These are phyloP conservation scores for Aquilaria sinensis DNA, from an alignment of 345 rosid genomes.

Conservation along the genomic window DNA sequence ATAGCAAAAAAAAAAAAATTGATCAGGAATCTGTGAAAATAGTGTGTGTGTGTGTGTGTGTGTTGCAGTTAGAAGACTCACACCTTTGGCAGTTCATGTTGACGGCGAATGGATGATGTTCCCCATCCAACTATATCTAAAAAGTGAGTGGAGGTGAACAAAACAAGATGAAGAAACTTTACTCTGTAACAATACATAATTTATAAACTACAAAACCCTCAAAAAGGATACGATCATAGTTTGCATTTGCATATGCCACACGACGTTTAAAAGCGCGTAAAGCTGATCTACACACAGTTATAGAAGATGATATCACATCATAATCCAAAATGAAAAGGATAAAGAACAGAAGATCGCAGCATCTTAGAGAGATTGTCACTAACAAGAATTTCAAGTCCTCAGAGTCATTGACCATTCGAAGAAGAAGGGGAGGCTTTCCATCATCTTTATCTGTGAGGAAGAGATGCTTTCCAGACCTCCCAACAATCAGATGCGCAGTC, in stretches of 20 bases:
- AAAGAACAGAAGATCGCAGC: conserved; percentile 1
- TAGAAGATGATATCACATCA: conserved; percentile 13
- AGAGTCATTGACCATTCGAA: conserved; percentile 75
- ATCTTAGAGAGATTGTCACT: conserved; percentile 15
- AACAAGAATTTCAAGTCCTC: conserved; percentile 72
- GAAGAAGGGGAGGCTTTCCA: conserved; percentile 83
- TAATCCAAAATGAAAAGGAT: background rate
- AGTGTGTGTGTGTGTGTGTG: background rate
- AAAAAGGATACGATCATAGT: conserved; percentile 79
- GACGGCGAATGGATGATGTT: conserved; percentile 87
- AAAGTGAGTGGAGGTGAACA: conserved; percentile 36
- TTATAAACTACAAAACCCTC: conserved; percentile 5
- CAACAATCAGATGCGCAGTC: conserved; percentile 81
- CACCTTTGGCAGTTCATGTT: conserved; percentile 82
- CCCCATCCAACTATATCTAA: conserved; percentile 94
- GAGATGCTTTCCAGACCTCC: conserved; percentile 89
- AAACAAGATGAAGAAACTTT: conserved; percentile 1
- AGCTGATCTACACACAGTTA: conserved; percentile 64
- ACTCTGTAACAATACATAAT: conserved; percentile 6
- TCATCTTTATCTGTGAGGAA: conserved; percentile 76
- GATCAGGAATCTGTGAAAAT: background rate
- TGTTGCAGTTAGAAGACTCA: background rate
- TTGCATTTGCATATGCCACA: conserved; percentile 88
- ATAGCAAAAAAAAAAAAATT: background rate
- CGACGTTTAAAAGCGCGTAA: conserved; percentile 77